phyloP scores from a whole-genome alignment of 2,329 filamentous ascomycete genomes.

The Xylariaceae sp. region DNA sequence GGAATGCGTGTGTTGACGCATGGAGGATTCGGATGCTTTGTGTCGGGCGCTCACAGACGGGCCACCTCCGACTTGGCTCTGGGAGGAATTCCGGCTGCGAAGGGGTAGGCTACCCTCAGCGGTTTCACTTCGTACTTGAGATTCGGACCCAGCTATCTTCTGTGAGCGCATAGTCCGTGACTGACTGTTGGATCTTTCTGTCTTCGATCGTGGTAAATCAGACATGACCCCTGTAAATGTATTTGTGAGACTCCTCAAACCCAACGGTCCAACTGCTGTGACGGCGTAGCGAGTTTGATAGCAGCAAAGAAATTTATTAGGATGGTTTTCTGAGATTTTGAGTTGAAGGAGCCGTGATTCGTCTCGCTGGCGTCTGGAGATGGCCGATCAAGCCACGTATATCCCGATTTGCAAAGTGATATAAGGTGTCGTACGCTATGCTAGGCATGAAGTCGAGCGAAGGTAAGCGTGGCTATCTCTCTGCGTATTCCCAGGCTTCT shows the following conservation, averaged over 20 bases:
- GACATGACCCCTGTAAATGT: constrained; percentile 24
- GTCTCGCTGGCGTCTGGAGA: neutral
- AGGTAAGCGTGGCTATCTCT: neutral
- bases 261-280: neutral
- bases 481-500: constrained; percentile 1
- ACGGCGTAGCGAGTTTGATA: neutral
- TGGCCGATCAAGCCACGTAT: neutral
- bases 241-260: neutral
- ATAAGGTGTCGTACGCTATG: neutral
- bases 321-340: neutral
- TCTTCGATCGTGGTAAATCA: constrained; percentile 30
- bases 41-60: constrained; percentile 33
- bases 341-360: constrained; percentile 1
- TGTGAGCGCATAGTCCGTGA: constrained; percentile 48
- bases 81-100: constrained; percentile 56
- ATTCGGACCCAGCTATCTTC: constrained; percentile 37
- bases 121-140: constrained; percentile 28
- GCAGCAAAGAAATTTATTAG: neutral
- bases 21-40: constrained; percentile 47
- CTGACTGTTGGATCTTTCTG: constrained; percentile 31
- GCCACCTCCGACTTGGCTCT: constrained; percentile 38
- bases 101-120: constrained; percentile 36
- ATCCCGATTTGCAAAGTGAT: neutral
- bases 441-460: neutral
- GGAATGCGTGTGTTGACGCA: constrained; percentile 51